Base-by-base conservation (phyloP, 2,329 filamentous ascomycete genomes). In the Beauveria sp. region DNA sequence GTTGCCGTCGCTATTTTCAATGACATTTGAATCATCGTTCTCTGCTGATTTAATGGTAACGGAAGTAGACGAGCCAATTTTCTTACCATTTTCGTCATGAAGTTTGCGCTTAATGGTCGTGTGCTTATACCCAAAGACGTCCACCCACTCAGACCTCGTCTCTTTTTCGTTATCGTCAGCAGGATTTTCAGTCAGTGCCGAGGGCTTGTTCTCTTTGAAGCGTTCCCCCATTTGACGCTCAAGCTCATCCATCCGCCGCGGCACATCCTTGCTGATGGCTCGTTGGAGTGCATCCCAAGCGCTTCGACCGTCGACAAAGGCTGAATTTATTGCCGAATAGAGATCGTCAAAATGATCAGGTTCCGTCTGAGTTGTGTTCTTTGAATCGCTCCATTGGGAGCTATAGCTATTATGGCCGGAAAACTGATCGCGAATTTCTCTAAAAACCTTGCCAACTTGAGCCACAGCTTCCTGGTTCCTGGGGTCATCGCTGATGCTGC, bases 101-200 rank as follows among this genome's bases (percentile, higher is more conserved):
- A 69, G 76, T 63, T 72, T 75, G 28, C 75, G 71, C 7, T 74
- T 76, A 9, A 73, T 72, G 65, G 75, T 79, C 57, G 71, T 73
- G 62, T 79, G 77, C 14, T 74, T 65, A 64, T 78, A 76, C 38
- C 79, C 79, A 56, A 73, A 74, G 8, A 68, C 65, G 66, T 81
- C 79, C 5, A 77, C 72, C 56, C 76, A 73, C 63, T 80, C 76
- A 5, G 77, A 72, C 28, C 71, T 75, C 1, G 71, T 73, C 61
- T 71, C 70, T 28, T 75, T 69, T 28, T 73, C 71, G 58, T 73
- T 73, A 43, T 67, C 71, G 14, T 72, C 66, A 5, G 68, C 62
- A 24, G 67, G 56, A 10, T 63, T 51, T 31, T 24, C 34, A 9
- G 22, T 12, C 2, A 12, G 14, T 10, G 34, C 3, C 5, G 56